Conservation (phyloP, 805 yeast species). For the Yamadazyma endophytica region DNA sequence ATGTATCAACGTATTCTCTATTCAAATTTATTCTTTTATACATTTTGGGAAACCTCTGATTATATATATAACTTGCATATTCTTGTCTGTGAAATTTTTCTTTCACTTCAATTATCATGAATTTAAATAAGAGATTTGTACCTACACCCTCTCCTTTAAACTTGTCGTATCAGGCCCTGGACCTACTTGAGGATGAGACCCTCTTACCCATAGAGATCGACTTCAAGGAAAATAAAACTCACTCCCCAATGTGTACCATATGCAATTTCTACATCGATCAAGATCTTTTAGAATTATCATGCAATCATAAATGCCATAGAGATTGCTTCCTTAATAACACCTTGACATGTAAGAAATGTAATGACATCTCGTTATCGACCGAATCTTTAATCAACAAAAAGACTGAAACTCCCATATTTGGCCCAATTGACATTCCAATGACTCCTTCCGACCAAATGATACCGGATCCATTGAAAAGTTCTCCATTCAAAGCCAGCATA, state of each 20-base stretch:
- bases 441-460: constrained; percentile 15
- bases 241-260: constrained; percentile 8
- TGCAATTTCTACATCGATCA: constrained; percentile 12
- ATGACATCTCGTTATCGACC: too few species aligned
- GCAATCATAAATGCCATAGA: constrained; percentile 23
- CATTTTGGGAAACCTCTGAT: too few species aligned
- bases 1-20: too few species aligned
- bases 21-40: too few species aligned
- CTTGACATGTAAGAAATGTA: constrained; percentile 11
- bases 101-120: not conserved
- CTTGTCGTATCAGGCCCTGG: constrained; percentile 4
- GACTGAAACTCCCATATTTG: constrained; percentile 9
- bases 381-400: too few species aligned
- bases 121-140: not conserved
- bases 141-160: constrained; percentile 11
- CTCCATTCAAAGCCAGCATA: constrained; percentile 1
- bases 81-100: too few species aligned
- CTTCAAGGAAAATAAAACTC: not conserved
- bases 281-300: constrained; percentile 15
- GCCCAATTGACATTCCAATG: constrained; percentile 12
- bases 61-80: too few species aligned
- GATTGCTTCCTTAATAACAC: constrained; percentile 17
- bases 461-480: constrained; percentile 11
- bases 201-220: constrained; percentile 4
- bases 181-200: constrained; percentile 1